Base-by-base conservation (phyloP, 768 basidiomycete genomes). In the Suillus paluster region DNA sequence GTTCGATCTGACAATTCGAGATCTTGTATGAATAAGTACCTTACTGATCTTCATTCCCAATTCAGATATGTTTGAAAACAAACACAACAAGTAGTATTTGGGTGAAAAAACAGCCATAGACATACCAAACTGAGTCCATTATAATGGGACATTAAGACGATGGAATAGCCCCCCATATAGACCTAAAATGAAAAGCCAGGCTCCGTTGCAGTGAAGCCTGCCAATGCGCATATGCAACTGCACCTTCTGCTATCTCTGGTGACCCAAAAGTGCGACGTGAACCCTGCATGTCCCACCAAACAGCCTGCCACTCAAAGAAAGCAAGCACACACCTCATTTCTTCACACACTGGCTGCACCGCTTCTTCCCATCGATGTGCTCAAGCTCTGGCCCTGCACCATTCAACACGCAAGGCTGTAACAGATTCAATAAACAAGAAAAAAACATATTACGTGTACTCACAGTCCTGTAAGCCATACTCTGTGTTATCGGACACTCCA, bases 311-410 rank as follows among this genome's bases (percentile, higher is more conserved):
- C 17, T 49, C 2, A 2, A 71, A 38, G 27, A 66, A 70, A 19
- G 19, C 42, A 33, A 64, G 14, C 0, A 64, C 54, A 2, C 68
- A 41, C 3, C 66, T 53, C 71, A 74, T 74, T 56, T 73, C 71
- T 56, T 73, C 71, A 30, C 52, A 19, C 11, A 73, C 48, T 1
- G 71, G 55, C 6, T 57, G 57, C 11, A 72, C 66, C 57, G 70
- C 71, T 39, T 72, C 72, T 0, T 15, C 14, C 67, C 68, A 68
- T 4, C 63, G 61, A 7, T 57, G 38, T 0, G 61, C 62, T 19
- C 69, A 42, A 2, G 70, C 67, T 5, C 56, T 57, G 33, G 62
- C 64, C 65, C 58, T 67, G 10, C 61, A 64, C 63, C 63, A 64
- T 36, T 67, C 57, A 38, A 68, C 62, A 3, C 60, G 59, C 21